Evolutionary conservation across 1,284 basidiomycete species (phyloP).

Genomic region (Sporisorium graminicola): DNA sequence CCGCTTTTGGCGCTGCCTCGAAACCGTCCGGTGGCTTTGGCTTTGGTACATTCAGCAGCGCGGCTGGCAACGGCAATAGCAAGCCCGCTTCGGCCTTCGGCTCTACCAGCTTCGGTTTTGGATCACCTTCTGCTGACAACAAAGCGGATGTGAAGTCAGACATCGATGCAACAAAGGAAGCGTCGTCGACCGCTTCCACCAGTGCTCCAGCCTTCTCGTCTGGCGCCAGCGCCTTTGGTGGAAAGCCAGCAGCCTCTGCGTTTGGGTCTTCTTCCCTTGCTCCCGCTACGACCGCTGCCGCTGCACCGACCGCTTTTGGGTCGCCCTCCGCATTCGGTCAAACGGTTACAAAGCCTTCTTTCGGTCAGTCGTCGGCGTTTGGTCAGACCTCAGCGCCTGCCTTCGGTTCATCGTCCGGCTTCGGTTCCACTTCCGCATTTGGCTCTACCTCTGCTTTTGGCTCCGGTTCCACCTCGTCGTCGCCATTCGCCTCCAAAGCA

Average conservation of each 20-base stretch:
- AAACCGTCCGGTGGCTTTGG: slow-evolving; percentile 44
- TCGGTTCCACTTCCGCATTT: slow-evolving; percentile 68
- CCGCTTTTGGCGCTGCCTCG: slow-evolving; percentile 41
- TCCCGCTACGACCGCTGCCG: slow-evolving; percentile 1
- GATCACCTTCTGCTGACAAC: slow-evolving; percentile 22
- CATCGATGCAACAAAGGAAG: slow-evolving; percentile 23
- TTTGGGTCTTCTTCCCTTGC: slow-evolving; percentile 26
- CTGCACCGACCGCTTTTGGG: slow-evolving; percentile 60
- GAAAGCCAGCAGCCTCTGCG: slow-evolving; percentile 32
- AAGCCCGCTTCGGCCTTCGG: slow-evolving; percentile 45
- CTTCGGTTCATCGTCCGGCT: slow-evolving; percentile 59
- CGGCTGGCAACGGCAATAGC: slow-evolving; percentile 21
- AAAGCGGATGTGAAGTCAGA: slow-evolving; percentile 15
- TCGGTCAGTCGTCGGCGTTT: slow-evolving; percentile 51
- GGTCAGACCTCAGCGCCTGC: slow-evolving; percentile 50
- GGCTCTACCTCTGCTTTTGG: slow-evolving; percentile 59
- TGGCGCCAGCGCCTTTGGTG: slow-evolving; percentile 17
- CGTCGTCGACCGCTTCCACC: slow-evolving; percentile 19
- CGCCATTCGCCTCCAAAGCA: slow-evolving; percentile 33
- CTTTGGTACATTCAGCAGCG: slow-evolving; percentile 49
- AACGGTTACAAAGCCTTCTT: slow-evolving; percentile 39
- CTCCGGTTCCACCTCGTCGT: slow-evolving; percentile 11
- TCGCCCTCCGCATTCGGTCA: slow-evolving; percentile 69
- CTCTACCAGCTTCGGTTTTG: slow-evolving; percentile 46
- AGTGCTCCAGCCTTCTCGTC: slow-evolving; percentile 11